A percentile compares a stretch with the other conserved stretches of the same genome.
Evolutionary conservation across 352 stramenopile genomes (phyloP).

Genomic region (Phytophthora chlamydospora): DNA sequence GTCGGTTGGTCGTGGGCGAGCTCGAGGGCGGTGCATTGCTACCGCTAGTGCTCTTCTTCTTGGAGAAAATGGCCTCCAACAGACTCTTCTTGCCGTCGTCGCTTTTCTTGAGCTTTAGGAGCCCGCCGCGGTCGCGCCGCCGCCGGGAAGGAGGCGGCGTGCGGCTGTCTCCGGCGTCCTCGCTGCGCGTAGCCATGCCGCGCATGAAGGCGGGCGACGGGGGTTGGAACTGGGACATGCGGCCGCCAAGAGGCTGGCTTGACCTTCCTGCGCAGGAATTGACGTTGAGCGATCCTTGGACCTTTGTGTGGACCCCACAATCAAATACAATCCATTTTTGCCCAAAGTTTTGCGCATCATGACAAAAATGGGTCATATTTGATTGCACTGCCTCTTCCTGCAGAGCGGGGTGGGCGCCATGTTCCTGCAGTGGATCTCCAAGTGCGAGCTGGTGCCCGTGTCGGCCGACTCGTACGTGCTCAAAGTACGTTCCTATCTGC

Average conservation of each 20-base stretch:
- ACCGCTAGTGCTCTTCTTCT: constrained; percentile 40
- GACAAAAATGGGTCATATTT: too few species aligned
- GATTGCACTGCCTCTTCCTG: constrained; percentile 3
- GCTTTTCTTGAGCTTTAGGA: constrained; percentile 38
- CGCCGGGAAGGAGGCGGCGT: constrained; percentile 18
- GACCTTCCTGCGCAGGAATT: too few species aligned
- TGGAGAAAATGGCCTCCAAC: constrained; percentile 59
- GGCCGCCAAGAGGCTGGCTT: neutral
- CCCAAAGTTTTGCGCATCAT: too few species aligned
- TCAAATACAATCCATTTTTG: too few species aligned
- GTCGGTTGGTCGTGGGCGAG: constrained; percentile 11
- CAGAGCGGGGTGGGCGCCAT: constrained; percentile 35
- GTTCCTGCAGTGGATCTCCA: constrained; percentile 89
- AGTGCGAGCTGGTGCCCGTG: constrained; percentile 83
- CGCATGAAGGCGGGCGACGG: constrained; percentile 25
- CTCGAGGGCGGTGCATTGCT: constrained; percentile 8
- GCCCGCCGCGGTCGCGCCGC: constrained; percentile 18
- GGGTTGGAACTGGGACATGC: constrained; percentile 36
- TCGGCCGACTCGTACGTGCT: constrained; percentile 79
- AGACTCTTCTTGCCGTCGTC: constrained; percentile 43
- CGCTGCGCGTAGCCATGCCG: constrained; percentile 7
- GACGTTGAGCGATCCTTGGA: too few species aligned
- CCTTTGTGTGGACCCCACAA: too few species aligned
- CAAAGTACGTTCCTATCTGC: constrained; percentile 45
- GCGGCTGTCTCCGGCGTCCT: constrained; percentile 12